phyloP scores from a whole-genome alignment of 83 land plant genomes.

The Isoetes engelmannii region DNA sequence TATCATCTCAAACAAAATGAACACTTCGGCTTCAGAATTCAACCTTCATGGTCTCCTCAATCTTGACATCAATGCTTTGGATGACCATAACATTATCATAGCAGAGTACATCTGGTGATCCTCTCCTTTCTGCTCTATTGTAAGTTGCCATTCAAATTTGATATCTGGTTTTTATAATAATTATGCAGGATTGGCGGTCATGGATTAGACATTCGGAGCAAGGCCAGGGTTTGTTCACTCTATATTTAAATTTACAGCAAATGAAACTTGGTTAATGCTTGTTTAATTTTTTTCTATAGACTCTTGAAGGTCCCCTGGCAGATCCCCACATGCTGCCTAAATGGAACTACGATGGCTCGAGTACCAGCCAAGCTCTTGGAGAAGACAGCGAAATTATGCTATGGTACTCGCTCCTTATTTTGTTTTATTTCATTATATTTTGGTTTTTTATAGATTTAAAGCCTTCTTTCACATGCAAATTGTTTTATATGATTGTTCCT shows the following conservation, averaged over 20 bases:
- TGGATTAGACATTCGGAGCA: constrained; percentile 48
- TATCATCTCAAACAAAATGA: no score
- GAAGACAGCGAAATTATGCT: constrained; percentile 94
- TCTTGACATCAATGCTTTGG: neutral
- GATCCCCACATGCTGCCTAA: constrained; percentile 73
- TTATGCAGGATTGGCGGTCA: constrained; percentile 44
- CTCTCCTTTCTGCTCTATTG: neutral
- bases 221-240: constrained; percentile 31
- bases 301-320: constrained; percentile 60
- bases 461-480: no score
- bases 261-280: neutral
- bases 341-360: constrained; percentile 95
- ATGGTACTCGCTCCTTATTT: constrained; percentile 23
- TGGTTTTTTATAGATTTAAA: no score
- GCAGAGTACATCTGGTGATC: constrained; percentile 57
- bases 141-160: no score
- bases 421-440: neutral
- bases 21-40: no score
- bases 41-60: no score
- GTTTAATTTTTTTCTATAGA: constrained; percentile 23
- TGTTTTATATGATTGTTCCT: no score
- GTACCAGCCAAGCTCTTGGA: constrained; percentile 93
- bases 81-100: constrained; percentile 42
- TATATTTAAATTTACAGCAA: neutral
- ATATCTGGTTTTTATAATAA: neutral